These are phyloP conservation scores for Chalaropsis ovoidea DNA, from an alignment of 2,329 filamentous ascomycete genomes.

Conservation along the genomic window DNA sequence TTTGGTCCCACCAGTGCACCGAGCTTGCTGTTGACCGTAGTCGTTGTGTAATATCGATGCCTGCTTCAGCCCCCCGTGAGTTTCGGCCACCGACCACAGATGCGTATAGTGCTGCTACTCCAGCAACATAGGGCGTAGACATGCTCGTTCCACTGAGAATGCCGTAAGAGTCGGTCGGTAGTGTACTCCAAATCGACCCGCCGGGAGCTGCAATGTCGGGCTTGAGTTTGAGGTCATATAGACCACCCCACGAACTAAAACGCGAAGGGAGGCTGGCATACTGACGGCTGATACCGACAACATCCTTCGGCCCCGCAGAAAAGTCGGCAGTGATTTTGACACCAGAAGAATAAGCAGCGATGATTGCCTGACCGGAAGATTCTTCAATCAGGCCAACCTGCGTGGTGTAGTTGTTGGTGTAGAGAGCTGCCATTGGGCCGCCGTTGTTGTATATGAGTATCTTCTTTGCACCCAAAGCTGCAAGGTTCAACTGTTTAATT, in stretches of 20 bases:
- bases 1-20: conserved; percentile 21
- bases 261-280: conserved; percentile 36
- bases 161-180: conserved; percentile 37
- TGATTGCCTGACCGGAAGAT: conserved; percentile 29
- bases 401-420: conserved; percentile 19
- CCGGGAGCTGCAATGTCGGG: conserved; percentile 44
- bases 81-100: conserved; percentile 36
- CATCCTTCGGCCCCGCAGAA: conserved; percentile 29
- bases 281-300: conserved; percentile 29
- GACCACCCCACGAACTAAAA: conserved; percentile 45
- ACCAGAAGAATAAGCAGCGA: conserved; percentile 29
- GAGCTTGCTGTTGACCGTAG: conserved; percentile 19
- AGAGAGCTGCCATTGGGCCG: conserved; percentile 12
- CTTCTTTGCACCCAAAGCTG: conserved; percentile 29
- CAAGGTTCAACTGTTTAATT: conserved; percentile 30
- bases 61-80: conserved; percentile 30
- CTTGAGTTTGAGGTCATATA: conserved; percentile 43
- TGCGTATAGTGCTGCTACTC: conserved; percentile 40
- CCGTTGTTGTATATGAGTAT: conserved; percentile 35
- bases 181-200: conserved; percentile 43
- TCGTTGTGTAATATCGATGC: conserved; percentile 20
- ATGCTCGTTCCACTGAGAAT: conserved; percentile 47
- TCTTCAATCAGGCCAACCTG: conserved; percentile 27
- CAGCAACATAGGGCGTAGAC: conserved; percentile 46
- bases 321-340: conserved; percentile 37